Conservation (phyloP, 2,329 filamentous ascomycete species). For the Sporothrix dimorphospora region DNA sequence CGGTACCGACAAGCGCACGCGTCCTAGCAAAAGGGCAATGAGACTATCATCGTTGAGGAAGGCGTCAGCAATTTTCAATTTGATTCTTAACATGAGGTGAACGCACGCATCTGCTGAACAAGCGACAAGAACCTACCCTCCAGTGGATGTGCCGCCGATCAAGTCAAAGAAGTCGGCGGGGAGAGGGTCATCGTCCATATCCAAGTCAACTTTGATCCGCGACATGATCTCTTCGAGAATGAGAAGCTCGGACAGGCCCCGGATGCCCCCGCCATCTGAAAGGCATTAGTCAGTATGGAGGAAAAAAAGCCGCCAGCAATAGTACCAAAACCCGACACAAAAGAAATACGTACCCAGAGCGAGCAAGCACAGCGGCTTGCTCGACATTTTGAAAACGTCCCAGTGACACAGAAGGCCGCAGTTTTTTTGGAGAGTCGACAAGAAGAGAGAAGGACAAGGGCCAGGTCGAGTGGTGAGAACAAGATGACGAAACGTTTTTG, state of each 20-base stretch:
- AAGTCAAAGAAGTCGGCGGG: conserved; percentile 21
- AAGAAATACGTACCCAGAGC: neutral
- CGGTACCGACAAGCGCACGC: neutral
- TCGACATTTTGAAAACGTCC: neutral
- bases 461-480: too few species aligned
- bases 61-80: neutral
- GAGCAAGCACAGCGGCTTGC: neutral
- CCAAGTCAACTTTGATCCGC: neutral
- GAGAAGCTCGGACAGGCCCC: conserved; percentile 6
- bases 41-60: neutral
- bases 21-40: conserved; percentile 17
- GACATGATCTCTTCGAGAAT: conserved; percentile 21
- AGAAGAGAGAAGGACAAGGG: too few species aligned
- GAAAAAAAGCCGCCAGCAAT: neutral
- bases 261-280: conserved; percentile 22
- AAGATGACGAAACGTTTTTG: too few species aligned
- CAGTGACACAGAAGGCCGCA: too few species aligned
- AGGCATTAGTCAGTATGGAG: neutral
- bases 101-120: too few species aligned
- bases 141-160: conserved; percentile 23
- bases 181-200: neutral
- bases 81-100: too few species aligned
- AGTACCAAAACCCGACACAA: neutral
- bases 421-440: too few species aligned
- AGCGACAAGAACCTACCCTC: neutral